Base-by-base conservation (phyloP, 768 basidiomycete species). In the Lanmaoa pseudosensibilis region DNA sequence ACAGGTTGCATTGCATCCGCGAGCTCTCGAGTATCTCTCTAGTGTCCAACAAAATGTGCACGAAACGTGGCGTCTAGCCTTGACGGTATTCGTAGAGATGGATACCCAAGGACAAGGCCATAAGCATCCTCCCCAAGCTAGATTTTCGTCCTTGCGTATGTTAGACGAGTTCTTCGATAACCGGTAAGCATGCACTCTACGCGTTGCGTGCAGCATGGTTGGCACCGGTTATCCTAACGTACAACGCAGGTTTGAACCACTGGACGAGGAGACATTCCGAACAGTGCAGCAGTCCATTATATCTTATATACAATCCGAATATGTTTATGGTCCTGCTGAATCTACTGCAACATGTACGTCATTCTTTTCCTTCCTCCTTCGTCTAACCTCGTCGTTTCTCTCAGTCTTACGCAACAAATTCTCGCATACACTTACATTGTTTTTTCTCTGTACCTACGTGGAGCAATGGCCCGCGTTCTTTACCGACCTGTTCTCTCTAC, bases 361-460 rank as follows among this genome's bases (percentile, higher is more conserved):
- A 41, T 50, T 61, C 38, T n/a, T 54, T 39, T 11, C n/a, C 48
- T 36, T 50, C 11, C 2, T 4, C 33, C 40, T 52, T 38, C 34
- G 4, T 46, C 57, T 65, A 47, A 61, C 32, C 40, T 33, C 21
- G 40, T 36, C 50, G 16, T 56, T 62, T 54, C 66, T 60, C 50
- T 40, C 58, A 95, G 93, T 90, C 74, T 75, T 98, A 52, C 87
- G 95, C 69, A 98, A 98, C 79, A 97, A 97, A 73, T 92, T 94
- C 75, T 90, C 91, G 27, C 92, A 94, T 76, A 92, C 92, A 37
- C 78, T 94, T 56, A 90, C 92, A 2, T 82, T 92, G 47, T 85
- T 95, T 75, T 95, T 95, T 75, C 81, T 95, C 50, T 86, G 86
- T 77, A 86, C 89, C 13, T 97, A 96, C 73, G 82, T 85, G 61